Evolutionary conservation across 2,329 filamentous ascomycete genomes (phyloP), one percentile per base, ranked within the genome.

Genomic region (Phyllosticta citriasiana): DNA sequence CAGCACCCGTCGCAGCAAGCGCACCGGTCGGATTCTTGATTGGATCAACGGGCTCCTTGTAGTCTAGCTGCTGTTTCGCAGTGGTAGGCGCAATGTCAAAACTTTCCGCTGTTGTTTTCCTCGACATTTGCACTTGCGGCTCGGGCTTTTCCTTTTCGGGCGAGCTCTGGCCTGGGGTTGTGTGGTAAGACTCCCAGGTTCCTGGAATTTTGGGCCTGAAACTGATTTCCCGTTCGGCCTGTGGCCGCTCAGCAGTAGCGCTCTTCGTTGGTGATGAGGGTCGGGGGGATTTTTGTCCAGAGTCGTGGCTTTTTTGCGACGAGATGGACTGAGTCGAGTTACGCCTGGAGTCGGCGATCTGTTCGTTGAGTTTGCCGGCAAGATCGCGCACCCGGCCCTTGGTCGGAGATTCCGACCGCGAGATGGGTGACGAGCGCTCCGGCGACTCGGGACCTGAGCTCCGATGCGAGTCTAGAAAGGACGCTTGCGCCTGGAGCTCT

Each of bases 201-300:
- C 80, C 80, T 50, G 80, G 80, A 33, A 82, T 67, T 59, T 79
- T 73, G 14, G 80, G 80, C 59, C 77, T 73, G 65, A 82, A 83
- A 63, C 77, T 79, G 53, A 68, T 67, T 55, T 71, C 67, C 27
- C 72, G 70, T 50, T 65, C 66, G 16, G 70, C 66, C 24, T 63
- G 30, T 16, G 74, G 74, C 52, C 72, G 67, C 57, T 66, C 62
- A 25, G 40, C 53, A 14, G 19, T 22, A 22, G 19, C 19, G 19
- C 59, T 25, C 50, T 70, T 70, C 24, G 64, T 64, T 12, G 68
- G 66, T 19, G 64, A 64, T n/a, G 24, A 57, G 14, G 61, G 53
- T 68, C 75, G 76, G 25, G 74, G 76, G 12, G 52, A 25, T 14
- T 51, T 47, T 51, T 61, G 57, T 0, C 55, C 54, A 19, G 60